Base-by-base conservation (phyloP, 306 rosid species). In the Cicer bijugum region DNA sequence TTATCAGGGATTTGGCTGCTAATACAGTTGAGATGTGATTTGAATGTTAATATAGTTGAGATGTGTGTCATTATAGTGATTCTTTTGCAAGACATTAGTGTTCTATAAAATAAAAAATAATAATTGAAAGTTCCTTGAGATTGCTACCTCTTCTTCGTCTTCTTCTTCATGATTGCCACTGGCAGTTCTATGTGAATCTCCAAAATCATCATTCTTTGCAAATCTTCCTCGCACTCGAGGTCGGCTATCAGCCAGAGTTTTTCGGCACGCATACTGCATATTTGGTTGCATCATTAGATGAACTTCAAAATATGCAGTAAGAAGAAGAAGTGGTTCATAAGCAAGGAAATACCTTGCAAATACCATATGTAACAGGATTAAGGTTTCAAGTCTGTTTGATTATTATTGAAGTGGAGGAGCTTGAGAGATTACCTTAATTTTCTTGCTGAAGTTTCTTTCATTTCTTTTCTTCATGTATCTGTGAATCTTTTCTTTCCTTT, bases 381-480 rank as follows among this genome's bases (percentile, higher is more conserved):
- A 52, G 42, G 63, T 56, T 71, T 55, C 69, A 70, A 14, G 12
- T 44, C 14, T 69, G 72, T 66, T 40, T 16, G 40, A 28, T 59
- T 72, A 63, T 55, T 55, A 4, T 2, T 75, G 47, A 11, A 11
- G 2, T 15, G 55, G 55, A 16, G 40, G 12, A 16, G 75, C 1
- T 46, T 38, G 73, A 20, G 40, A 63, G 38, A 11, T 20, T 60
- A 93, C 98, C 98, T 93, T 93, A 75, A 93, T 93, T 79, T 93
- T 93, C 90, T 93, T 93, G 89, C 93, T 93, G 91, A 93, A 93
- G 79, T 93, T 93, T 78, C 98, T 89, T 75, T 93, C 97, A 57
- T 91, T 91, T 79, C 98, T 88, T 78, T 93, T 93, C 94, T 91
- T 93, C 97, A 91, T 88, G 83, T 93, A 93, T 87, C 98, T 89